Evolutionary conservation across 2,329 filamentous ascomycete species (phyloP).

Genomic region (Apiospora kogelbergensis): DNA sequence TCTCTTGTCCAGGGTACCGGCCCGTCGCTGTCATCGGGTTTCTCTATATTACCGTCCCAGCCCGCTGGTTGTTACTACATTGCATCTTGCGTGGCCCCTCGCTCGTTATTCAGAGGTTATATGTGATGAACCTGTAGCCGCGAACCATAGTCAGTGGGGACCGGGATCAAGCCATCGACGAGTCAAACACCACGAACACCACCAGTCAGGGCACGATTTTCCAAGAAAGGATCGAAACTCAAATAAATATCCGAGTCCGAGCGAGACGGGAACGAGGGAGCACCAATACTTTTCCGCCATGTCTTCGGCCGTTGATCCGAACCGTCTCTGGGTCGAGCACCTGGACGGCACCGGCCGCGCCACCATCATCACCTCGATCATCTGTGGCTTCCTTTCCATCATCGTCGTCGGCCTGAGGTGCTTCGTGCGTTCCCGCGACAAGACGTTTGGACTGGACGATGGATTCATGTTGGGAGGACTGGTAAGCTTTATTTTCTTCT

Average conservation of each 20-base stretch:
- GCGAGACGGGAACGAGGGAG: background rate
- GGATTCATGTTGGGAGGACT: constrained; percentile 16
- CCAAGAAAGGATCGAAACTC: background rate
- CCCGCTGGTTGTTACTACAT: background rate
- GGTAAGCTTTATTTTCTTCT: constrained; percentile 12
- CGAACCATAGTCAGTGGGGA: background rate
- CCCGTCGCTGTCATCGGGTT: background rate
- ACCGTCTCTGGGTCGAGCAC: constrained; percentile 8
- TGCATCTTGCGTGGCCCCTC: background rate
- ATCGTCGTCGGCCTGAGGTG: constrained; percentile 13
- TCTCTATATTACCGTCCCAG: background rate
- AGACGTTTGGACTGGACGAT: constrained; percentile 16
- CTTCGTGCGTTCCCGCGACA: constrained; percentile 13
- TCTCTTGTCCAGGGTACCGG: background rate
- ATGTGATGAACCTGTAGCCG: background rate
- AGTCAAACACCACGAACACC: background rate
- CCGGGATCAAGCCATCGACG: background rate
- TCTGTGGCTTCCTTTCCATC: constrained; percentile 15
- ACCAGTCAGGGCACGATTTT: background rate
- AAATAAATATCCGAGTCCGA: background rate
- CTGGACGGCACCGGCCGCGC: constrained; percentile 13
- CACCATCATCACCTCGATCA: constrained; percentile 13
- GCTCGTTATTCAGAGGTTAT: background rate
- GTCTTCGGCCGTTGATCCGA: constrained; percentile 12
- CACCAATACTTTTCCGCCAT: background rate